Evolutionary conservation across 1,139 yeast species (phyloP).

Genomic region (Kodamaea plutei): DNA sequence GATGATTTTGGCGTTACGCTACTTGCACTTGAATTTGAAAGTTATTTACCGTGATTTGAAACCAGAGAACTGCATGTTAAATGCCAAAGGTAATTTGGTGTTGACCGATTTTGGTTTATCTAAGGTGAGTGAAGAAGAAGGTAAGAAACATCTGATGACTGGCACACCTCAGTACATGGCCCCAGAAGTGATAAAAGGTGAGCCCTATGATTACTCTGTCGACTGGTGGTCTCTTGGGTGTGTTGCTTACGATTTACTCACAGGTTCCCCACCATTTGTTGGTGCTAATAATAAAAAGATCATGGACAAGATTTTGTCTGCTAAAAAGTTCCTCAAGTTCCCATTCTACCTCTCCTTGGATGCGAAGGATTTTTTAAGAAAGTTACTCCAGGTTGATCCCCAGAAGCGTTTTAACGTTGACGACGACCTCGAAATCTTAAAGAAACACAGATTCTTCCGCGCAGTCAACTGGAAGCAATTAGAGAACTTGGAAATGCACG

Average conservation of each 20-base stretch:
- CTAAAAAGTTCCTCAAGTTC: constrained; percentile 64
- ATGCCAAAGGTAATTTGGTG: constrained; percentile 73
- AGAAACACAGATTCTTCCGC: constrained; percentile 76
- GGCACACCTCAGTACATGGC: constrained; percentile 98
- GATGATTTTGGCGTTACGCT: constrained; percentile 75
- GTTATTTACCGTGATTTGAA: constrained; percentile 89
- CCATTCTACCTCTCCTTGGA: constrained; percentile 82
- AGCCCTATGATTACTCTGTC: constrained; percentile 79
- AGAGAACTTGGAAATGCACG: constrained; percentile 28
- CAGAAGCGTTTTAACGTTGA: constrained; percentile 71
- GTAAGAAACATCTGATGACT: constrained; percentile 61
- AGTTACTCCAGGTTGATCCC: constrained; percentile 72
- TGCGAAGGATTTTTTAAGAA: constrained; percentile 76
- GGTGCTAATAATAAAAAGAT: constrained; percentile 84
- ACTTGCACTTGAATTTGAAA: constrained; percentile 68
- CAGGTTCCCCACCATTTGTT: constrained; percentile 93
- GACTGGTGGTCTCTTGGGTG: constrained; percentile 99
- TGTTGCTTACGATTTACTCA: constrained; percentile 77
- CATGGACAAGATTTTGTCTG: constrained; percentile 65
- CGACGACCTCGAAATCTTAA: constrained; percentile 47
- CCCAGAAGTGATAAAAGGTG: constrained; percentile 84
- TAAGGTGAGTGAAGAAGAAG: constrained; percentile 55
- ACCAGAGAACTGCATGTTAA: constrained; percentile 89
- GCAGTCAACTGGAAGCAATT: constrained; percentile 72
- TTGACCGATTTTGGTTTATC: constrained; percentile 91